Evolutionary conservation across 257 asterid species (phyloP).

Genomic region (Ballota nigra): DNA sequence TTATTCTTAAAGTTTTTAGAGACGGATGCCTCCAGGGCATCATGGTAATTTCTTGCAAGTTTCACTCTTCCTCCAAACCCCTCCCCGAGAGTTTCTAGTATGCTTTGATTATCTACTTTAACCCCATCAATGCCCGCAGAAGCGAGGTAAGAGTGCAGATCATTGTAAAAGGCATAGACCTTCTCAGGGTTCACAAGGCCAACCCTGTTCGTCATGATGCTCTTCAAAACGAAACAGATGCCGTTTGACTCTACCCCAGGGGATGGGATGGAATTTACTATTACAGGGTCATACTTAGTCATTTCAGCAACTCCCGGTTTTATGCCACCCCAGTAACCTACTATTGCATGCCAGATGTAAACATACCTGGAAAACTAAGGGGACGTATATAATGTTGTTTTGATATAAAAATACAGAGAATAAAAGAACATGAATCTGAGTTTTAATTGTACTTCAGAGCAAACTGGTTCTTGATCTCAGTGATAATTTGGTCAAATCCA

Average conservation of each 20-base stretch:
- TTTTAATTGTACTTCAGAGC: constrained; percentile 48
- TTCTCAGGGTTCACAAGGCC: constrained; percentile 80
- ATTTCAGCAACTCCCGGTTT: constrained; percentile 57
- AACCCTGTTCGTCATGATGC: constrained; percentile 52
- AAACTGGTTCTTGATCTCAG: constrained; percentile 59
- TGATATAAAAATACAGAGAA: not conserved
- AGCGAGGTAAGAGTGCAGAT: constrained; percentile 65
- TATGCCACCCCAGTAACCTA: constrained; percentile 88
- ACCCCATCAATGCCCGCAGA: constrained; percentile 71
- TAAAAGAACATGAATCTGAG: not conserved
- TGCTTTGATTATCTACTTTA: constrained; percentile 71
- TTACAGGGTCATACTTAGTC: constrained; percentile 54
- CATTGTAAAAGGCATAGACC: constrained; percentile 50
- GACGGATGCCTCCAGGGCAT: constrained; percentile 68
- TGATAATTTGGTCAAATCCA: constrained; percentile 53
- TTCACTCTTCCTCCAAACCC: constrained; percentile 77
- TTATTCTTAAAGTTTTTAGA: constrained; percentile 64
- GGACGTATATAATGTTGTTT: not conserved
- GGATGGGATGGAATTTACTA: constrained; percentile 50
- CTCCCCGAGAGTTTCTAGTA: constrained; percentile 73
- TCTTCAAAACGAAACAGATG: constrained; percentile 44
- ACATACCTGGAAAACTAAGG: constrained; percentile 49
- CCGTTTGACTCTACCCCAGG: constrained; percentile 68
- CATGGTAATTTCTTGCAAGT: constrained; percentile 64
- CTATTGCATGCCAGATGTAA: constrained; percentile 75